Evolutionary conservation across 1,284 basidiomycete species (phyloP).

Genomic region (Vanrija pseudolonga): DNA sequence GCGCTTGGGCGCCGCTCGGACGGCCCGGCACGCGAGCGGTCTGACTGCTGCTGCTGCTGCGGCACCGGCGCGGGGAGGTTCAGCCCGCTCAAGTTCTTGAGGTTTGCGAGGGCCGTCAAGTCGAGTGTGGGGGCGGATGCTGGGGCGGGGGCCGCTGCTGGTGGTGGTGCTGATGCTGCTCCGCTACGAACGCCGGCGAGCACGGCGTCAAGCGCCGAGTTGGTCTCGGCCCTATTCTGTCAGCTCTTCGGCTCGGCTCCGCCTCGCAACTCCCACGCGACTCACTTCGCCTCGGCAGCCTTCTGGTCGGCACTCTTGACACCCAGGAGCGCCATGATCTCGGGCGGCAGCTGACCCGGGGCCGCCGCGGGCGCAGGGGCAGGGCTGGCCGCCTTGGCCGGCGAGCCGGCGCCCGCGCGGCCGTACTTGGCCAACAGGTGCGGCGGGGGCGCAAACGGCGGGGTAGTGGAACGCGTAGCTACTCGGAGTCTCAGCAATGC

Average conservation of each 20-base stretch:
- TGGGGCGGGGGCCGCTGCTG: conserved; percentile 3
- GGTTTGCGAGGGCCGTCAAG: conserved; percentile 24
- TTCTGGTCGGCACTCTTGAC: conserved; percentile 21
- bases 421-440: conserved; percentile 16
- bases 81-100: conserved; percentile 23
- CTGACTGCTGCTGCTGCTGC: not conserved
- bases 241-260: not conserved
- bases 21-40: not conserved
- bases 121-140: conserved; percentile 16
- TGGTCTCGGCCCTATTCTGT: conserved; percentile 2
- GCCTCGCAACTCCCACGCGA: not conserved
- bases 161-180: not conserved
- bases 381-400: not conserved
- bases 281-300: conserved; percentile 9
- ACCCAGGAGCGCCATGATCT: conserved; percentile 42
- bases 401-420: not conserved
- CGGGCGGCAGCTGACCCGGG: conserved; percentile 33
- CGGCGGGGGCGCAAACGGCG: conserved; percentile 12
- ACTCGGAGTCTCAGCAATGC: conserved; percentile 12
- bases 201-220: conserved; percentile 15
- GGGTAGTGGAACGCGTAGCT: conserved; percentile 15
- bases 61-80: not conserved
- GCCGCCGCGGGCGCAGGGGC: conserved; percentile 1
- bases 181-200: conserved; percentile 12
- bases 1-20: not conserved